phyloP scores from a whole-genome alignment of 108 stramenopile species.

The Cyclotella distinguenda region DNA sequence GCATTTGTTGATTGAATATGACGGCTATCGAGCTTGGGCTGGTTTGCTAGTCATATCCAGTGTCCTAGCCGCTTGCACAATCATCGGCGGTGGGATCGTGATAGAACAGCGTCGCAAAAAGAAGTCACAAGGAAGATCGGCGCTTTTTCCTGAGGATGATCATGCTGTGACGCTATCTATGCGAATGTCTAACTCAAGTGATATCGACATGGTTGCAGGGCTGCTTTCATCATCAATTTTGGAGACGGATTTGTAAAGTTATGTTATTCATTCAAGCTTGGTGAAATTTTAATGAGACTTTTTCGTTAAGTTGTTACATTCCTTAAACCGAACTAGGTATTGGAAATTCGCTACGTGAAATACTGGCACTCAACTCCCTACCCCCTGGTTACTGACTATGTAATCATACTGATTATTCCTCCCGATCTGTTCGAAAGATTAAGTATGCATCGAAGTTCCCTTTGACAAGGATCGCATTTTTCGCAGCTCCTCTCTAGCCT shows the following conservation, averaged over 20 bases:
- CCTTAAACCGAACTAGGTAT: too few relatives aligned
- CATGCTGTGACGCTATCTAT: background rate
- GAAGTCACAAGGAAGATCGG: background rate
- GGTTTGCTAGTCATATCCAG: background rate
- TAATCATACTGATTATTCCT: too few relatives aligned
- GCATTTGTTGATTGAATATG: conserved; percentile 6
- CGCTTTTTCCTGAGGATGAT: background rate
- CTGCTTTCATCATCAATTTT: background rate
- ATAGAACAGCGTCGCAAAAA: background rate
- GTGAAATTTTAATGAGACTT: too few relatives aligned
- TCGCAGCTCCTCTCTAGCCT: conserved; percentile 2
- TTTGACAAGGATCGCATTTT: too few relatives aligned
- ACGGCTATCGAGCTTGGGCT: background rate
- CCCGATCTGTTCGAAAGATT: too few relatives aligned
- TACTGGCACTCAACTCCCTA: too few relatives aligned
- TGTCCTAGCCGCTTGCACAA: background rate
- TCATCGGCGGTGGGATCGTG: background rate
- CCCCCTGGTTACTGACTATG: too few relatives aligned
- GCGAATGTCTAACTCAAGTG: conserved; percentile 1
- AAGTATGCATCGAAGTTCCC: too few relatives aligned
- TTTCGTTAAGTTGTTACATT: too few relatives aligned
- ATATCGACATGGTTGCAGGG: conserved; percentile 1
- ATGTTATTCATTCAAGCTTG: too few relatives aligned
- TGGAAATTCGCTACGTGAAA: too few relatives aligned
- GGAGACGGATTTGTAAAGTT: too few relatives aligned